A percentile compares a stretch with the other conserved stretches of the same genome.
These are phyloP conservation scores for Exophiala aquamarina DNA, from an alignment of 2,329 filamentous ascomycete species.

Conservation along the genomic window DNA sequence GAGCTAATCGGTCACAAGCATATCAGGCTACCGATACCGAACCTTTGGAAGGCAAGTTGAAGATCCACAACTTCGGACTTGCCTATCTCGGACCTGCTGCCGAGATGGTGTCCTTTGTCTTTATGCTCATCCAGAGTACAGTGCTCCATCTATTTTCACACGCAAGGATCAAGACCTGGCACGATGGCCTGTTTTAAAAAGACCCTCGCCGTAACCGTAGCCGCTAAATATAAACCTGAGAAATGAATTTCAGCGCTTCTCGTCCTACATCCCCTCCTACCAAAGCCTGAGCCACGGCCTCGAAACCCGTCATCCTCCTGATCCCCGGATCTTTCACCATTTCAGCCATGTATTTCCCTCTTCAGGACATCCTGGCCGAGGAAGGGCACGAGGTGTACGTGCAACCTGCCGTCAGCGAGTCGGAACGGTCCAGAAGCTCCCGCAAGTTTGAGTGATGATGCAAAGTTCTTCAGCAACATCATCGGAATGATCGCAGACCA, in stretches of 20 bases:
- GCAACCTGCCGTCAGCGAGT: slow-evolving; percentile 9
- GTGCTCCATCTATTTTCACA: background rate
- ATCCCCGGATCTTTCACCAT: slow-evolving; percentile 12
- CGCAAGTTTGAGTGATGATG: slow-evolving; percentile 33
- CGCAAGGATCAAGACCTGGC: background rate
- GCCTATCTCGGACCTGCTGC: slow-evolving; percentile 5
- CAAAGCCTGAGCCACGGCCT: background rate
- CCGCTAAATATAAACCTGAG: background rate
- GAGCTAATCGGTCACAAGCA: slow-evolving; percentile 1
- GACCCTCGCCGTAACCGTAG: slow-evolving; percentile 1
- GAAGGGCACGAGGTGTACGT: slow-evolving; percentile 1
- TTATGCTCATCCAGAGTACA: background rate
- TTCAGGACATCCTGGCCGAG: background rate
- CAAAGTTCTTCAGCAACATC: slow-evolving; percentile 28
- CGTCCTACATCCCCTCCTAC: background rate
- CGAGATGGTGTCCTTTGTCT: background rate
- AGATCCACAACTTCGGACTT: slow-evolving; percentile 6
- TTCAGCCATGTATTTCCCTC: slow-evolving; percentile 1
- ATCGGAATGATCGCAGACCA: slow-evolving; percentile 29
- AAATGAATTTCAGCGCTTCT: background rate
- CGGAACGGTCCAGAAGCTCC: slow-evolving; percentile 26
- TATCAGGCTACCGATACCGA: slow-evolving; percentile 7
- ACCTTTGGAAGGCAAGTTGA: slow-evolving; percentile 1
- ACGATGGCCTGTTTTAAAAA: background rate
- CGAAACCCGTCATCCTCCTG: slow-evolving; percentile 5